phyloP scores from a whole-genome alignment of 495 filamentous ascomycete species.

The Aspergillus steynii region DNA sequence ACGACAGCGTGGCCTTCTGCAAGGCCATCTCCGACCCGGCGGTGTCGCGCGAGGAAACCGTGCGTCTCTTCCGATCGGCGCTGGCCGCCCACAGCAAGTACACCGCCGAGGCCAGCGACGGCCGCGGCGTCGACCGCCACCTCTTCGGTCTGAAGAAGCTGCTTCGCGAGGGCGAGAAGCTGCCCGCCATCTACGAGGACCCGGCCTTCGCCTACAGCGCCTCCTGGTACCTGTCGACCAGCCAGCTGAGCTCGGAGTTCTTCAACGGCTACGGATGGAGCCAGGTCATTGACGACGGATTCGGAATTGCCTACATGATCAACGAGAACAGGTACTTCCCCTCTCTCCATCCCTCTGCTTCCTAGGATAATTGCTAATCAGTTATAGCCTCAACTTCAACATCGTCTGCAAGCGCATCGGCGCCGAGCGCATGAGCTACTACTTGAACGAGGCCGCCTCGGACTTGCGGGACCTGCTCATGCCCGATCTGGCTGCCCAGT shows the following conservation, averaged over 20 bases:
- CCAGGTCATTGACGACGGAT: slow-evolving; percentile 95
- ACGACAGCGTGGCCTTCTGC: slow-evolving; percentile 92
- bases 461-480: slow-evolving; percentile 88
- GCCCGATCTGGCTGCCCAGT: slow-evolving; percentile 72
- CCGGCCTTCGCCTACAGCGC: slow-evolving; percentile 80
- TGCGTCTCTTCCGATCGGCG: slow-evolving; percentile 78
- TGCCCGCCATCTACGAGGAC: slow-evolving; percentile 84
- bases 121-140: slow-evolving; percentile 93
- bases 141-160: slow-evolving; percentile 95
- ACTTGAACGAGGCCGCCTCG: slow-evolving; percentile 85
- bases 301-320: slow-evolving; percentile 99
- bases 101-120: slow-evolving; percentile 84
- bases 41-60: slow-evolving; percentile 59
- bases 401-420: slow-evolving; percentile 92
- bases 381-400: slow-evolving; percentile 88
- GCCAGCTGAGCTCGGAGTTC: slow-evolving; percentile 90
- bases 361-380: slow-evolving; percentile 14
- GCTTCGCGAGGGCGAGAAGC: slow-evolving; percentile 74
- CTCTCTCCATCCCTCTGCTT: not conserved
- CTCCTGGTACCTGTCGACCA: slow-evolving; percentile 86
- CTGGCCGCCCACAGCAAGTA: slow-evolving; percentile 83
- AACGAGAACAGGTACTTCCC: slow-evolving; percentile 79
- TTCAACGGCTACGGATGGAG: slow-evolving; percentile 99
- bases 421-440: slow-evolving; percentile 90
- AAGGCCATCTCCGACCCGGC: slow-evolving; percentile 72